Percentiles rank a stretch among this genome's conserved stretches.
phyloP scores from a whole-genome alignment of 768 basidiomycete species.

The Pluteus cervinus region DNA sequence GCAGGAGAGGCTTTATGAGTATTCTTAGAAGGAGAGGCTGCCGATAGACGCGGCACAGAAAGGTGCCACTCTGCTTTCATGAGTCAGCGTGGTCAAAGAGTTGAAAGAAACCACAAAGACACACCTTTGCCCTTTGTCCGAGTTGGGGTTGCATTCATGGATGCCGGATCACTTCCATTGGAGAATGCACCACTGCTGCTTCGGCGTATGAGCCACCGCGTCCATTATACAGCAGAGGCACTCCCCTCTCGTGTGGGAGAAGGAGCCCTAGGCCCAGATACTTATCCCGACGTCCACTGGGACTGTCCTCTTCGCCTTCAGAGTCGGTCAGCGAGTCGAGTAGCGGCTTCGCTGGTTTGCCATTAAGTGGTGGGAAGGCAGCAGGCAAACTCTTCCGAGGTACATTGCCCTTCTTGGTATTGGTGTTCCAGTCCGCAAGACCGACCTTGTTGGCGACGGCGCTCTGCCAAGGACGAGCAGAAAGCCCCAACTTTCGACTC shows the following conservation, averaged over 20 bases:
- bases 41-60: slow-evolving; percentile 41
- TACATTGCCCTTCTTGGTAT: slow-evolving; percentile 38
- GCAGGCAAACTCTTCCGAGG: slow-evolving; percentile 74
- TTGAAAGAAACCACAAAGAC: slow-evolving; percentile 14
- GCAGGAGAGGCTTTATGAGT: slow-evolving; percentile 29
- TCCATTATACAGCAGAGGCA: slow-evolving; percentile 32
- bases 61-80: slow-evolving; percentile 45
- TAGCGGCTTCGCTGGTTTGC: slow-evolving; percentile 19
- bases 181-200: slow-evolving; percentile 82
- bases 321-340: slow-evolving; percentile 47
- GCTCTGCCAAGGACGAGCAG: slow-evolving; percentile 75
- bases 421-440: slow-evolving; percentile 39
- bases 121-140: slow-evolving; percentile 44
- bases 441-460: slow-evolving; percentile 68
- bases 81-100: slow-evolving; percentile 4
- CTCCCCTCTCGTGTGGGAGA: slow-evolving; percentile 34
- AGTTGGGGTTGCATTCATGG: slow-evolving; percentile 58
- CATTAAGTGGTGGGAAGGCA: slow-evolving; percentile 47
- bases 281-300: slow-evolving; percentile 46
- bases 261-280: slow-evolving; percentile 68
- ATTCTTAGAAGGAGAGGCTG: slow-evolving; percentile 41
- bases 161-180: slow-evolving; percentile 61
- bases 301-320: slow-evolving; percentile 65
- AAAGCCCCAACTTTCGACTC: too few species aligned
- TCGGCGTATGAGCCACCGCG: slow-evolving; percentile 64